Evolutionary conservation across 495 filamentous ascomycete genomes (phyloP).

Genomic region (Aspergillus taichungensis): DNA sequence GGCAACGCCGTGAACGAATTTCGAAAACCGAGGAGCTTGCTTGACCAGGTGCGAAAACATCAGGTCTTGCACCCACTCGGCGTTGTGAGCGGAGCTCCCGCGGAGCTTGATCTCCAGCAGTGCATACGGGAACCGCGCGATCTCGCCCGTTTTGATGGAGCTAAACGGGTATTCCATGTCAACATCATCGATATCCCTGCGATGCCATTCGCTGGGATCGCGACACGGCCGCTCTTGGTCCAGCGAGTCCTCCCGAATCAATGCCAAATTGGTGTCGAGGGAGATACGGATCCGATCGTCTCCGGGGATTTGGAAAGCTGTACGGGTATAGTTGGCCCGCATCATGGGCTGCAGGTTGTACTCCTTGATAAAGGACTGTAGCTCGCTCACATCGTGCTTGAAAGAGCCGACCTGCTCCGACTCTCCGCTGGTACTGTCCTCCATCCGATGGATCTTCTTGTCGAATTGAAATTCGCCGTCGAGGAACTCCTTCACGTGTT

Average conservation of each 20-base stretch:
- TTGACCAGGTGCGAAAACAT: conserved; percentile 90
- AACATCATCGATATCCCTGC: conserved; percentile 74
- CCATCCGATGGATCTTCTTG: conserved; percentile 75
- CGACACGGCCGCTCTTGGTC: conserved; percentile 80
- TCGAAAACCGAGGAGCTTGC: conserved; percentile 82
- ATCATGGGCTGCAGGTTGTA: conserved; percentile 75
- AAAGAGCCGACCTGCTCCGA: conserved; percentile 47
- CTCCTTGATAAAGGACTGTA: conserved; percentile 72
- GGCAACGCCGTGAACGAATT: conserved; percentile 91
- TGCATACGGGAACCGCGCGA: conserved; percentile 84
- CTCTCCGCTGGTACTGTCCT: conserved; percentile 56
- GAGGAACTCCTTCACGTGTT: conserved; percentile 86
- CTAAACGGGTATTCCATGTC: conserved; percentile 81
- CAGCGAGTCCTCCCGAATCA: conserved; percentile 86
- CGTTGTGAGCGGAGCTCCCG: conserved; percentile 55
- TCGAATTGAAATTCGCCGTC: conserved; percentile 86
- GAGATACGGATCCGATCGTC: conserved; percentile 86
- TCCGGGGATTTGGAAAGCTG: conserved; percentile 92
- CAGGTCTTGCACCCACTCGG: conserved; percentile 82
- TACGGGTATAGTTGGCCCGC: conserved; percentile 87
- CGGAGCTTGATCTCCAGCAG: conserved; percentile 89
- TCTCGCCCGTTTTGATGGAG: conserved; percentile 78
- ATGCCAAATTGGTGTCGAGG: conserved; percentile 83
- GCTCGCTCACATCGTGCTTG: conserved; percentile 60
- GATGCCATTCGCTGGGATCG: conserved; percentile 83